These are phyloP conservation scores for Aspergillus jensenii DNA, from an alignment of 2,329 filamentous ascomycete species.

Conservation along the genomic window DNA sequence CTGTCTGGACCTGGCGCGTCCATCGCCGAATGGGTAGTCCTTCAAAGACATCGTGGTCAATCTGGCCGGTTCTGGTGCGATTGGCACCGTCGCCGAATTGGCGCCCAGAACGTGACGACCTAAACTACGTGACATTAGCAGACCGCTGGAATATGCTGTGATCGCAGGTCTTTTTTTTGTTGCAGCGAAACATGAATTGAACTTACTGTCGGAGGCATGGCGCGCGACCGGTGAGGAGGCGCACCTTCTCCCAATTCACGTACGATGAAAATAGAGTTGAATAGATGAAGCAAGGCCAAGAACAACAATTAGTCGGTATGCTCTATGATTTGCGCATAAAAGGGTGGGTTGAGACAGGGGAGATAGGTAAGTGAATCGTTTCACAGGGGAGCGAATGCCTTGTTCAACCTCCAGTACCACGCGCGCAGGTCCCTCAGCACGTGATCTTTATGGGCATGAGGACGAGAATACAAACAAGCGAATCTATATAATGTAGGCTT, in stretches of 20 bases:
- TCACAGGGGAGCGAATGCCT: background rate
- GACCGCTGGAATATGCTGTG: background rate
- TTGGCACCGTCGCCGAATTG: constrained; percentile 51
- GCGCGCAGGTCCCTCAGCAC: constrained; percentile 9
- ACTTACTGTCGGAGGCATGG: constrained; percentile 39
- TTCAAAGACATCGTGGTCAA: constrained; percentile 66
- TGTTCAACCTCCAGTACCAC: background rate
- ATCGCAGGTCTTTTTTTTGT: background rate
- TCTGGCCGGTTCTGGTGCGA: constrained; percentile 47
- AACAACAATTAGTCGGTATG: background rate
- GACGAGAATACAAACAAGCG: background rate
- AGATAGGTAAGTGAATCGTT: background rate
- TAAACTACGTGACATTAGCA: constrained; percentile 46
- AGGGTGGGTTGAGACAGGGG: background rate
- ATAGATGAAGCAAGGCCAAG: background rate
- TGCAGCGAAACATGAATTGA: constrained; percentile 7
- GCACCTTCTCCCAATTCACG: constrained; percentile 6
- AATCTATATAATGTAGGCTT: background rate
- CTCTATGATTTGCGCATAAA: background rate
- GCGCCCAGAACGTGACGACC: constrained; percentile 57
- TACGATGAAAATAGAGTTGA: constrained; percentile 1
- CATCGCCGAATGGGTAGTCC: constrained; percentile 90
- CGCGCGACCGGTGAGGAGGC: constrained; percentile 15
- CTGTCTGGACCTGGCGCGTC: constrained; percentile 68
- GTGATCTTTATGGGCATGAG: constrained; percentile 9